Base-by-base conservation (phyloP, 352 stramenopile genomes). In the Phytophthora tubulina region DNA sequence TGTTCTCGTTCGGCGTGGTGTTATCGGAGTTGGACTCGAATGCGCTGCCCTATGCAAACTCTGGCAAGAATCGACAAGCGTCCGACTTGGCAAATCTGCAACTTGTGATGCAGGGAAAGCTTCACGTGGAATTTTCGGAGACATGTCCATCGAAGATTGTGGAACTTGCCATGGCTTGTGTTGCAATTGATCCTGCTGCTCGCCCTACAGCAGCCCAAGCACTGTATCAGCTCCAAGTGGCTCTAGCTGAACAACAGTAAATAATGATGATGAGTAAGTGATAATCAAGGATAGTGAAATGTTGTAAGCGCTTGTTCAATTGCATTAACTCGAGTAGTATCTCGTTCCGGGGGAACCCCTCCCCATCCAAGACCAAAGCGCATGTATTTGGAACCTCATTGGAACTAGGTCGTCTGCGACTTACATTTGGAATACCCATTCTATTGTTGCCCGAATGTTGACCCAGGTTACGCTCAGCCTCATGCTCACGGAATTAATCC, bases 1-100 rank as follows among this genome's bases (percentile, higher is more conserved):
- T 83, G 4, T 81, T 80, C 6, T 78, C 75, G 32, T 82, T 82
- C 14, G 72, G 68, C 3, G 68, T 82, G 46, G 69, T 82, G 17
- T 41, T 83, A 21, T 70, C 53, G 5, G 72, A 83, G 31, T 32
- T 83, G 10, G 76, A 80, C 30, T 63, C 62, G 10, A 69, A 79
- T 38, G 45, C 45, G 2, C 32, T 76, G 31, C 63, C 69, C 10
- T 82, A 80, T n/a, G 61, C 69, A 8, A 50, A 66, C 44, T 56
- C 45, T n/a, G 48, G 54, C 21, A 27, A 51, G 44, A 42, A 63
- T 15, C 58, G 61, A 4, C 65, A 67, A 31, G 51, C 63, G 11
- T 72, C 75, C 2, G 72, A 82, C 14, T 46, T 75, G 14, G 68
- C 59, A 7, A 46, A 80, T 57, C 44, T 82, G 5, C 63, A 79